Conservation (phyloP, 2,329 filamentous ascomycete species). For the Microcyclosporella mali region DNA sequence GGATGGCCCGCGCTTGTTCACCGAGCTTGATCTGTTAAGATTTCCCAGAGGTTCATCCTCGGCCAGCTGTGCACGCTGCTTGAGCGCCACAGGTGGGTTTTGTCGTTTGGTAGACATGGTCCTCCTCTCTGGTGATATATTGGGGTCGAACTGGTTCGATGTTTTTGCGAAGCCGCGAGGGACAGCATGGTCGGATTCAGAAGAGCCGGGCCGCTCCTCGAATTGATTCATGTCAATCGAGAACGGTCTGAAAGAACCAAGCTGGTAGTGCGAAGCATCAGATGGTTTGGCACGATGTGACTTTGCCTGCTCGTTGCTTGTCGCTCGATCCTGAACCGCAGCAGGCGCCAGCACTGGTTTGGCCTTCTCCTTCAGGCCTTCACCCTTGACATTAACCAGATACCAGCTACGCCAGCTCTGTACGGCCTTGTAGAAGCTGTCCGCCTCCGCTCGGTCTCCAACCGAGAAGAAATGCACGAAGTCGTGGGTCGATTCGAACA, state of each 20-base stretch:
- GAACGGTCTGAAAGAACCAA: conserved; percentile 63
- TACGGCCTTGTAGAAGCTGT: conserved; percentile 63
- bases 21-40: conserved; percentile 14
- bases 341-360: conserved; percentile 30
- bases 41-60: conserved; percentile 34
- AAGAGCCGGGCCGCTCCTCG: conserved; percentile 35
- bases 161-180: conserved; percentile 16
- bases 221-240: conserved; percentile 55
- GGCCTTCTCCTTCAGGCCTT: conserved; percentile 39
- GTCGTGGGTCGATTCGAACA: conserved; percentile 76
- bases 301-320: conserved; percentile 14
- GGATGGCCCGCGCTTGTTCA: conserved; percentile 16
- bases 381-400: conserved; percentile 64
- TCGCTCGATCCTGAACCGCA: conserved; percentile 21
- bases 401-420: conserved; percentile 92
- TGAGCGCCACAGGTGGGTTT: conserved; percentile 28
- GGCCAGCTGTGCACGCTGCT: conserved; percentile 22
- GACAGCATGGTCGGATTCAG: conserved; percentile 2
- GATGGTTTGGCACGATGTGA: conserved; percentile 29
- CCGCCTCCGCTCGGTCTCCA: conserved; percentile 61
- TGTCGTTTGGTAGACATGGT: conserved; percentile 23
- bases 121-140: conserved; percentile 18
- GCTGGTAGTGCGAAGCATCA: conserved; percentile 50
- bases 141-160: conserved; percentile 20
- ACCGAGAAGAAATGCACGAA: conserved; percentile 91